Base-by-base conservation (phyloP, 805 yeast genomes). In the Sugiyamaella qingdaonensis region DNA sequence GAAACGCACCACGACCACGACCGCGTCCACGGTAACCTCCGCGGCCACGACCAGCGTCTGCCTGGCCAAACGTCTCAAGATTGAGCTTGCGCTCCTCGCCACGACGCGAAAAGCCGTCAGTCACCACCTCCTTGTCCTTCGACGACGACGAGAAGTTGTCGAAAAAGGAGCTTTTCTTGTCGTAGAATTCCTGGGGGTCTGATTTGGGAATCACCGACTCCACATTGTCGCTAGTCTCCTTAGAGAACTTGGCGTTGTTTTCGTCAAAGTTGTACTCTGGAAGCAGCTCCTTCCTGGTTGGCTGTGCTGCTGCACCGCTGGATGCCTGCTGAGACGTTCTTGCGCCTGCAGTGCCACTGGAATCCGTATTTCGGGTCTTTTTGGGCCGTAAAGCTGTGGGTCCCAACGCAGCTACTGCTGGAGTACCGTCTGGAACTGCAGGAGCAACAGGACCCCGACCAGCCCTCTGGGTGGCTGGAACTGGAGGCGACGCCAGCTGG, bases 131-230 rank as follows among this genome's bases (percentile, higher is more conserved):
- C 34, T 60, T 51, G 36, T 64, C 70, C 41, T 62, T 66, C 19
- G 63, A 70, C 2, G 89, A 83, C 10, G 89, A 80, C 10, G 95
- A 86, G 53, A 92, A 80, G 56, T 79, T 81, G 70, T 94, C 98
- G 64, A 92, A 92, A 69, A 94, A 92, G 1, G 97, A 90, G 11
- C 89, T 80, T 63, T 79, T 78, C 68, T 84, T 89, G 72, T 90
- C 80, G 73, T 94, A 94, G 51, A 60, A 54, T 39, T 58, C 64
- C 21, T 65, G 69, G 14, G 56, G 66, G 9, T 60, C 58, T 3
- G 64, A 61, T 9, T 52, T 61, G 14, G 63, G 56, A 37, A 69
- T 60, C 33, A 64, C 49, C 14, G 45, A 42, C 34, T 69, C 74
- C 54, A 68, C 69, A 24, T 62, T 63, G 35, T 66, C 71, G 27